phyloP scores from a whole-genome alignment of 1,284 basidiomycete species.

The Pisolithus thermaeus region DNA sequence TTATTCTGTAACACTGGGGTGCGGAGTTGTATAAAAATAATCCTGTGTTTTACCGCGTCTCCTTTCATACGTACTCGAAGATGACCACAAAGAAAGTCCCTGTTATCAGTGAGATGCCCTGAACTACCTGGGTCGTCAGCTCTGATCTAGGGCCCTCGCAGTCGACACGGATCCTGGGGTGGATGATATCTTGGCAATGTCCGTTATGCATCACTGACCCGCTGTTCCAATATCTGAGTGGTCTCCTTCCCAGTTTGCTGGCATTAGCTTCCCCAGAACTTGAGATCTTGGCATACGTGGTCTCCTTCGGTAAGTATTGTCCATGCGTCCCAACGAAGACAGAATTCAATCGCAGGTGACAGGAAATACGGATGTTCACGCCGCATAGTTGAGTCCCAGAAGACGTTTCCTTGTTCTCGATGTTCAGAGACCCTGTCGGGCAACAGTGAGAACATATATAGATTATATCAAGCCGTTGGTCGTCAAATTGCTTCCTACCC shows the following conservation, averaged over 20 bases:
- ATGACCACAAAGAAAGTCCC: conserved; percentile 29
- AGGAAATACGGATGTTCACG: conserved; percentile 68
- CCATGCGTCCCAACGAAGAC: not conserved
- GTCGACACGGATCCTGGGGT: conserved; percentile 88
- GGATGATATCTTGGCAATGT: conserved; percentile 82
- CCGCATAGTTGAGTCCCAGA: conserved; percentile 46
- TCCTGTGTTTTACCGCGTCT: not conserved
- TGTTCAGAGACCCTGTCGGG: conserved; percentile 18
- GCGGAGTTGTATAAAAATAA: too few species aligned
- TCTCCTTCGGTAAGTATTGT: conserved; percentile 63
- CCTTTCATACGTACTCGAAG: not conserved
- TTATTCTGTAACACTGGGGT: too few species aligned
- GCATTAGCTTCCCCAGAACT: conserved; percentile 73
- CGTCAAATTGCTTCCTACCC: conserved; percentile 60
- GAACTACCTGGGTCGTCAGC: not conserved
- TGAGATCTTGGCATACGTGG: conserved; percentile 70
- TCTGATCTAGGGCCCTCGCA: conserved; percentile 23
- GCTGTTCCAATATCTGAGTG: not conserved
- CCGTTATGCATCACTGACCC: conserved; percentile 11
- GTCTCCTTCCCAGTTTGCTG: conserved; percentile 41
- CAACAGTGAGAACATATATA: conserved; percentile 67
- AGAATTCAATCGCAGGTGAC: conserved; percentile 3
- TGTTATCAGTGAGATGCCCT: conserved; percentile 48
- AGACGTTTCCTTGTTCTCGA: not conserved
- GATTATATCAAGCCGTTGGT: conserved; percentile 69